Evolutionary conservation across 345 rosid species (phyloP).

Genomic region (Citrus hindsii): DNA sequence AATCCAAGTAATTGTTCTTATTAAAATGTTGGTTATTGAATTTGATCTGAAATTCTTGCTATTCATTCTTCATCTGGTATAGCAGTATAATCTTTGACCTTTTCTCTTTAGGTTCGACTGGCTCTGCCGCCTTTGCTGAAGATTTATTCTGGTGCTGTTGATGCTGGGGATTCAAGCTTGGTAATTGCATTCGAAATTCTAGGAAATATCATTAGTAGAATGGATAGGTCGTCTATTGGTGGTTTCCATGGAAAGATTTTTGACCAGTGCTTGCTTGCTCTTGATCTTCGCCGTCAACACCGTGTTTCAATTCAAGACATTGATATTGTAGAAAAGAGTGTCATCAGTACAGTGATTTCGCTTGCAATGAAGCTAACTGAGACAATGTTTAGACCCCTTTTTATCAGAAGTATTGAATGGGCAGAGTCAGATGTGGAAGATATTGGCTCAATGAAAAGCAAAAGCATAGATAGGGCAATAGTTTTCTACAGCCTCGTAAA

Average conservation of each 20-base stretch:
- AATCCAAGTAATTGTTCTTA: constrained; percentile 65
- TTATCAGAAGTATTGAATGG: constrained; percentile 79
- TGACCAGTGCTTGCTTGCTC: constrained; percentile 75
- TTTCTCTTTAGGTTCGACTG: constrained; percentile 68
- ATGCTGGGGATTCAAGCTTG: constrained; percentile 71
- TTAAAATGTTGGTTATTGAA: background rate
- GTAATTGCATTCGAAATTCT: constrained; percentile 75
- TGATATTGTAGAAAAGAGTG: constrained; percentile 64
- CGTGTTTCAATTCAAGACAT: constrained; percentile 55
- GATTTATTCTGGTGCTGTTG: constrained; percentile 59
- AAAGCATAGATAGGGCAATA: constrained; percentile 60
- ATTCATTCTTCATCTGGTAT: background rate
- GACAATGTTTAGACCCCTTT: constrained; percentile 90
- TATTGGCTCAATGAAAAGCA: constrained; percentile 28
- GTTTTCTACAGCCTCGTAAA: constrained; percentile 73
- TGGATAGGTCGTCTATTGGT: constrained; percentile 73
- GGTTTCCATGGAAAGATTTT: constrained; percentile 62
- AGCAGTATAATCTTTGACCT: constrained; percentile 3
- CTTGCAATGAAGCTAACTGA: constrained; percentile 94
- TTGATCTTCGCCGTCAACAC: constrained; percentile 76
- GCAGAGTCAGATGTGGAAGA: constrained; percentile 63
- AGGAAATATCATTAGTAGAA: constrained; percentile 48
- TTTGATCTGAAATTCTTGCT: background rate
- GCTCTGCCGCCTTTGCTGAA: constrained; percentile 73
- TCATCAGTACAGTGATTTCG: constrained; percentile 52